Percentiles rank a stretch among this genome's conserved stretches.
phyloP scores from a whole-genome alignment of 257 asterid species.

The Ballota nigra region DNA sequence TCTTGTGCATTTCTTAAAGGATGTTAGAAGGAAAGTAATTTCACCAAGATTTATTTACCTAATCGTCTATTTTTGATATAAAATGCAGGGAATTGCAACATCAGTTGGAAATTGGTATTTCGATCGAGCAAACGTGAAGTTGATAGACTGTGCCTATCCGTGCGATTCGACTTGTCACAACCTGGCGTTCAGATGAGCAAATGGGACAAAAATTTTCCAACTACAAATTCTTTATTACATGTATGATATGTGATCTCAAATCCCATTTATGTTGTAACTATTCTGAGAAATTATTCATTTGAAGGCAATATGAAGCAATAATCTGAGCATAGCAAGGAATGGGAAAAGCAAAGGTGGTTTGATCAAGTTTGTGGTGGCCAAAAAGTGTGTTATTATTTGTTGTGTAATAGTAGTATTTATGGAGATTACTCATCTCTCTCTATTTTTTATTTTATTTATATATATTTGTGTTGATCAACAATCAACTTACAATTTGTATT shows the following conservation, averaged over 20 bases:
- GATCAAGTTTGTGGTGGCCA: neutral
- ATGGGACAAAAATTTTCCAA: neutral
- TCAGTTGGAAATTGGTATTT: constrained; percentile 67
- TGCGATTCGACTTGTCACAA: constrained; percentile 56
- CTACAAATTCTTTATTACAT: constrained; percentile 14
- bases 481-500: too few species aligned
- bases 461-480: too few species aligned
- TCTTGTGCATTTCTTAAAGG: neutral
- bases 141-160: constrained; percentile 55
- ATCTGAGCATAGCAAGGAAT: neutral
- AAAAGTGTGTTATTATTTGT: neutral
- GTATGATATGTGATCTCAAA: constrained; percentile 18
- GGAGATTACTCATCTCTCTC: neutral
- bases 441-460: too few species aligned
- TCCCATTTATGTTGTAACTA: constrained; percentile 17
- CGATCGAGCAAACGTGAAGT: constrained; percentile 40
- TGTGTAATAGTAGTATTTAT: neutral
- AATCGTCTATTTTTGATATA: neutral
- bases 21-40: neutral
- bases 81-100: constrained; percentile 47
- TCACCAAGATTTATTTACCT: neutral
- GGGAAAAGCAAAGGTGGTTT: constrained; percentile 6
- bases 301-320: constrained; percentile 17
- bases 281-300: constrained; percentile 18
- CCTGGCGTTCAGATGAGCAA: constrained; percentile 36